A percentile compares a stretch with the other conserved stretches of the same genome.
phyloP scores from a whole-genome alignment of 495 filamentous ascomycete genomes.

The Tuber borchii region DNA sequence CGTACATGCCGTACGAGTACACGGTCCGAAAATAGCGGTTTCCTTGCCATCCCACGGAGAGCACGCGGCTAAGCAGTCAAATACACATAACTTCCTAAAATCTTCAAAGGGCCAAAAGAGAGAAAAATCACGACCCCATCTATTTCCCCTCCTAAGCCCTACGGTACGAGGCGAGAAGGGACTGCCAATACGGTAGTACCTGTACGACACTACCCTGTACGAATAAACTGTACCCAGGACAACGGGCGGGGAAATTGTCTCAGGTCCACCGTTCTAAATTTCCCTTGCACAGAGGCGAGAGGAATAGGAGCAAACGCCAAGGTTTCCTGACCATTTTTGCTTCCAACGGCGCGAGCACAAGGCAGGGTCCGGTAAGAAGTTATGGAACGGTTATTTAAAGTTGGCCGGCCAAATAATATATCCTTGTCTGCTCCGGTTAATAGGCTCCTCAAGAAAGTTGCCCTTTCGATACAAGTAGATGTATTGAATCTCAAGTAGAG shows the following conservation, averaged over 20 bases:
- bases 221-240: background rate
- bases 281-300: background rate
- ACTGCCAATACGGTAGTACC: background rate
- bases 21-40: background rate
- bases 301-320: background rate
- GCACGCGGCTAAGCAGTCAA: slow-evolving; percentile 1
- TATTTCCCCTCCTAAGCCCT: background rate
- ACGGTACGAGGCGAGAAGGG: background rate
- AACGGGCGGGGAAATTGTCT: background rate
- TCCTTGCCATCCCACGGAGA: background rate
- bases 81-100: background rate
- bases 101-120: background rate
- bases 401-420: too few species aligned
- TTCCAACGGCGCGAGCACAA: background rate
- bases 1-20: background rate
- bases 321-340: background rate
- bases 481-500: too few species aligned
- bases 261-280: background rate
- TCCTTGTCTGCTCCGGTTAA: too few species aligned
- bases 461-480: background rate
- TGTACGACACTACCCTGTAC: background rate
- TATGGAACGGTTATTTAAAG: too few species aligned
- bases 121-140: background rate
- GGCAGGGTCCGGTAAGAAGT: too few species aligned
- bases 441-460: background rate